Evolutionary conservation across 495 filamentous ascomycete species (phyloP).

Genomic region (Chaetomium fimeti): DNA sequence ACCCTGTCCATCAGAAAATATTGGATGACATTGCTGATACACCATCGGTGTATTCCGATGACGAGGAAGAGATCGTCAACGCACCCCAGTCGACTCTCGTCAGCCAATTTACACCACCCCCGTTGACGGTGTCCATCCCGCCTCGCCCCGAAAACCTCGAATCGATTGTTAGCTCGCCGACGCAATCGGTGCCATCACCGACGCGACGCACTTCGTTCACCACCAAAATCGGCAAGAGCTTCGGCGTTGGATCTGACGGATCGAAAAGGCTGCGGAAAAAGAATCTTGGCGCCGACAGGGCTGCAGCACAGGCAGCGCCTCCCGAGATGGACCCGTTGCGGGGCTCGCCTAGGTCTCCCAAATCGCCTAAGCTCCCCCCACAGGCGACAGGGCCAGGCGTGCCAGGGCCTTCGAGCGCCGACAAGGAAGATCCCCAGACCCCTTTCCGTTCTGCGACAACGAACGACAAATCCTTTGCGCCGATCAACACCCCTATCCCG

Average conservation of each 20-base stretch:
- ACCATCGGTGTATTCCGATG: constrained; percentile 26
- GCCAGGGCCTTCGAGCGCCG: constrained; percentile 25
- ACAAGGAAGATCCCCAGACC: constrained; percentile 21
- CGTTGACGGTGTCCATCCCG: constrained; percentile 29
- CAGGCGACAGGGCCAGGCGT: constrained; percentile 21
- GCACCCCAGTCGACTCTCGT: background rate
- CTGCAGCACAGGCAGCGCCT: constrained; percentile 22
- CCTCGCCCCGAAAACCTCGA: constrained; percentile 5
- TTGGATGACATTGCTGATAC: constrained; percentile 29
- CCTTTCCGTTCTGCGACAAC: constrained; percentile 27
- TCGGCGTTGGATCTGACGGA: constrained; percentile 39
- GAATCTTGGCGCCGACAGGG: constrained; percentile 31
- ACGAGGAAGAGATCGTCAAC: constrained; percentile 20
- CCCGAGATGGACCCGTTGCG: constrained; percentile 18
- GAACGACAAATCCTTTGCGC: constrained; percentile 36
- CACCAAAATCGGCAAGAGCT: constrained; percentile 37
- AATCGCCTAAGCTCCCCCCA: constrained; percentile 34
- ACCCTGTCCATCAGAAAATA: constrained; percentile 41
- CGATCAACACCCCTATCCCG: constrained; percentile 53
- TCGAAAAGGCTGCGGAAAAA: constrained; percentile 40
- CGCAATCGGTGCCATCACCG: constrained; percentile 21
- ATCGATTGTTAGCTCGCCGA: constrained; percentile 16
- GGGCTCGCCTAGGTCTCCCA: constrained; percentile 28
- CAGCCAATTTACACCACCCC: constrained; percentile 27
- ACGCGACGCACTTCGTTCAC: constrained; percentile 25